These are phyloP conservation scores for Neurospora sp. DNA, from an alignment of 495 filamentous ascomycete genomes.

Conservation along the genomic window DNA sequence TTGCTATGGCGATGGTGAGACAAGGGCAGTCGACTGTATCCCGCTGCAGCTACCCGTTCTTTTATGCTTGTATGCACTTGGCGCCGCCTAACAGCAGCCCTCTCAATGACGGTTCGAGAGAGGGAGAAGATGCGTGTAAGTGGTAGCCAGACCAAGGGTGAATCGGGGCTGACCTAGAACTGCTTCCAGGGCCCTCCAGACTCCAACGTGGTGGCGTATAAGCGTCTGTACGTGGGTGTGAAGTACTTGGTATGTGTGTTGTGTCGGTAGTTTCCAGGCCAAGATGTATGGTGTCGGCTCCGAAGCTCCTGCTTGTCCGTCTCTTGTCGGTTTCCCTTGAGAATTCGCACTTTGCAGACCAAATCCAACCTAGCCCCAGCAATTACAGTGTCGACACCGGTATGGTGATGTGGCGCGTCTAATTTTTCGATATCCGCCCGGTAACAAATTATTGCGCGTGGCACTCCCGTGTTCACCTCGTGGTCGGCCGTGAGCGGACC, in stretches of 20 bases:
- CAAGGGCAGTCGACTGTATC: conserved; percentile 21
- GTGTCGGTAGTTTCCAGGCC: not conserved
- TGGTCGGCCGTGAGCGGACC: not conserved
- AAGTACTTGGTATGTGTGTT: not conserved
- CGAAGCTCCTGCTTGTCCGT: not conserved
- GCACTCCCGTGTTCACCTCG: not conserved
- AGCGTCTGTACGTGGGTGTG: not conserved
- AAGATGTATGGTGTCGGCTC: not conserved
- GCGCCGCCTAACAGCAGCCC: conserved; percentile 12
- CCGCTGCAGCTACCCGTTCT: conserved; percentile 25
- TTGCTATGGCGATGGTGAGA: conserved; percentile 14
- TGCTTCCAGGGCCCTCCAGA: not conserved
- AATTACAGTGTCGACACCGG: not conserved
- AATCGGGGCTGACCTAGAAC: not conserved
- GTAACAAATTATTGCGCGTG: not conserved
- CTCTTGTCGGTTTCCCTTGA: not conserved
- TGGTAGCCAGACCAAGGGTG: conserved; percentile 1
- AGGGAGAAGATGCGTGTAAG: not conserved
- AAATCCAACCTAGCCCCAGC: not conserved
- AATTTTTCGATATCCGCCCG: not conserved
- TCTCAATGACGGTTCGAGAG: not conserved
- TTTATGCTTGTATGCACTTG: conserved; percentile 22
- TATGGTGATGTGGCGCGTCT: not conserved
- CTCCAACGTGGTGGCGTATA: not conserved
- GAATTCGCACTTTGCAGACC: not conserved